Conservation (phyloP, 768 basidiomycete species). For the Macrolepiota dolichaula region DNA sequence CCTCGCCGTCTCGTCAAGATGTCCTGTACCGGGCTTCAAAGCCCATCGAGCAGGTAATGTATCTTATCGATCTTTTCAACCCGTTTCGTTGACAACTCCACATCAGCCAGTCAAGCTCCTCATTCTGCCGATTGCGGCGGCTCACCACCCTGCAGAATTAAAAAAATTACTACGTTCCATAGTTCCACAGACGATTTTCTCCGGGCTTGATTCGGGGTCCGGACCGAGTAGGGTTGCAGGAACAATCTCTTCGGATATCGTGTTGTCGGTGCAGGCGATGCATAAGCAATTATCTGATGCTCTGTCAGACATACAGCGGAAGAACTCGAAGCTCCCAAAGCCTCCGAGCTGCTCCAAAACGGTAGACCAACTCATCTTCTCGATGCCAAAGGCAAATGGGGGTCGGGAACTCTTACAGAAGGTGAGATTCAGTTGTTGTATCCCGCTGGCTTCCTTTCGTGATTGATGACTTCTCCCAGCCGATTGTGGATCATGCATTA, state of each 20-base stretch:
- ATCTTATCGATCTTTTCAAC: background rate
- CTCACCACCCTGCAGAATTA: slow-evolving; percentile 38
- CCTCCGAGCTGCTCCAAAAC: too few species aligned
- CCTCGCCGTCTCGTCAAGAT: background rate
- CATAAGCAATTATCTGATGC: background rate
- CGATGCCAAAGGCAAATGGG: background rate
- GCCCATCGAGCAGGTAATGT: background rate
- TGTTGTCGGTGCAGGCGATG: background rate
- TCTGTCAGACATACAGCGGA: background rate
- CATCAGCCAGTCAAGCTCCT: background rate
- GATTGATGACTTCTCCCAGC: background rate
- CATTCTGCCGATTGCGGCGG: slow-evolving; percentile 42
- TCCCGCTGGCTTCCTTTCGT: background rate
- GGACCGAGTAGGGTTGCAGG: background rate
- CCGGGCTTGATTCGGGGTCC: background rate
- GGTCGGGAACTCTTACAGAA: background rate
- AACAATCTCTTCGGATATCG: background rate
- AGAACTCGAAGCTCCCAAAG: background rate
- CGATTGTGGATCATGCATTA: background rate
- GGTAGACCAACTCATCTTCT: background rate
- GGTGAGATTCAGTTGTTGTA: background rate
- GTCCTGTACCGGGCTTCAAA: background rate
- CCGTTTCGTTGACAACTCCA: background rate
- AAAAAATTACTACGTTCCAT: slow-evolving; percentile 29
- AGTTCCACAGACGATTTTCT: background rate